A percentile compares a stretch with the other conserved stretches of the same genome.
Conservation (phyloP, 2,329 filamentous ascomycete species). For the Nigrograna mackinnonii region DNA sequence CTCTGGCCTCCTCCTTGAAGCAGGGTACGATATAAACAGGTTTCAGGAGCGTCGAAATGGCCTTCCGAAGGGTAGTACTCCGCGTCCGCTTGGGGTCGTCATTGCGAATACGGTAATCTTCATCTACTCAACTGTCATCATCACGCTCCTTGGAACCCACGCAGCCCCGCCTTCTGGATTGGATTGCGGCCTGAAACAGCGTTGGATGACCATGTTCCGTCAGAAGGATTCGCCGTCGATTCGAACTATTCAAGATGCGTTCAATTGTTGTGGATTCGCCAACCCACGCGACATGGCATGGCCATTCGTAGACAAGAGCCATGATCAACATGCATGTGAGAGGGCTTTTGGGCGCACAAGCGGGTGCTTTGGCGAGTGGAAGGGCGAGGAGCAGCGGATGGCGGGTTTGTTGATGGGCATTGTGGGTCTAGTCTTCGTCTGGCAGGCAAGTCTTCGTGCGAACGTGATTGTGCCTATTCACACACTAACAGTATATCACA, state of each 20-base stretch:
- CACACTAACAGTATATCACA: slow-evolving; percentile 5
- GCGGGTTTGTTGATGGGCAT: slow-evolving; percentile 61
- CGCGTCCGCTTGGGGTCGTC: slow-evolving; percentile 39
- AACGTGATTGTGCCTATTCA: not conserved
- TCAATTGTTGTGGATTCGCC: slow-evolving; percentile 69
- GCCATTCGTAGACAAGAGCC: slow-evolving; percentile 57
- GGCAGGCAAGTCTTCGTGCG: slow-evolving; percentile 27
- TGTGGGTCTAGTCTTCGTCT: slow-evolving; percentile 36
- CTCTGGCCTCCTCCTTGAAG: slow-evolving; percentile 47
- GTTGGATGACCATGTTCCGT: slow-evolving; percentile 60
- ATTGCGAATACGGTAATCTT: slow-evolving; percentile 43
- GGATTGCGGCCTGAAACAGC: slow-evolving; percentile 59
- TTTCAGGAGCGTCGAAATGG: slow-evolving; percentile 30
- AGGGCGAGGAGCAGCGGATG: slow-evolving; percentile 55
- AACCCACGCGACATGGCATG: slow-evolving; percentile 62
- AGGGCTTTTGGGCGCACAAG: slow-evolving; percentile 49
- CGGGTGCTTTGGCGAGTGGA: slow-evolving; percentile 62
- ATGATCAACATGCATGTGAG: slow-evolving; percentile 46
- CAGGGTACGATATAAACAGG: slow-evolving; percentile 38
- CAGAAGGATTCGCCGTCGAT: slow-evolving; percentile 57
- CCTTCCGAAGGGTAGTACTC: slow-evolving; percentile 34
- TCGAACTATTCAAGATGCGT: slow-evolving; percentile 64
- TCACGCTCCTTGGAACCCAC: slow-evolving; percentile 50
- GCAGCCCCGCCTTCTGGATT: slow-evolving; percentile 41
- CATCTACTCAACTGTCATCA: slow-evolving; percentile 46